Evolutionary conservation across 768 basidiomycete species (phyloP).

Genomic region (Auriscalpium microsporum): DNA sequence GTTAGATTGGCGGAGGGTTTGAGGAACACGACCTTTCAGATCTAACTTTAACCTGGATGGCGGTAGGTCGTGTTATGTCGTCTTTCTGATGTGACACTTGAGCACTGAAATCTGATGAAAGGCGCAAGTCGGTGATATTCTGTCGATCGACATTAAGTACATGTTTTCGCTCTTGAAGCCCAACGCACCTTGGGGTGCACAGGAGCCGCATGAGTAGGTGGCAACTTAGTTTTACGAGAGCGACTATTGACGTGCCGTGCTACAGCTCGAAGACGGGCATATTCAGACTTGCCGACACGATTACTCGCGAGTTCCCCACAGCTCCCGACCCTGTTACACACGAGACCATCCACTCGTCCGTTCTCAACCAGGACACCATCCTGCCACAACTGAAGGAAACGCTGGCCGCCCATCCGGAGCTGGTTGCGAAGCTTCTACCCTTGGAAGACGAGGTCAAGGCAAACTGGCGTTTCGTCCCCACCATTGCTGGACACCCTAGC

Average conservation of each 20-base stretch:
- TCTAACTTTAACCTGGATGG: conserved; percentile 57
- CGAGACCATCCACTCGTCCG: conserved; percentile 8
- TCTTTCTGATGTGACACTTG: conserved; percentile 1
- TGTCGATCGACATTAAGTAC: conserved; percentile 51
- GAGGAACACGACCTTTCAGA: conserved; percentile 60
- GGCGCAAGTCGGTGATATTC: conserved; percentile 48
- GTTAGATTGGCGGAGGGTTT: conserved; percentile 65
- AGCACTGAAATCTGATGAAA: conserved; percentile 15
- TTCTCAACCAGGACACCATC: conserved; percentile 5
- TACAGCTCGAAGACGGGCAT: conserved; percentile 30
- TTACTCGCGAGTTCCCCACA: conserved; percentile 3
- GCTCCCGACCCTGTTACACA: conserved; percentile 2
- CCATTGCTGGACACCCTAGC: not conserved
- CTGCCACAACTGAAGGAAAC: not conserved
- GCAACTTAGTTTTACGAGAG: not conserved
- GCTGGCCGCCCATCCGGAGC: conserved; percentile 3
- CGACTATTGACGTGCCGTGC: not conserved
- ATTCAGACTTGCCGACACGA: conserved; percentile 1
- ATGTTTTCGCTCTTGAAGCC: conserved; percentile 42
- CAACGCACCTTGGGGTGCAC: conserved; percentile 50
- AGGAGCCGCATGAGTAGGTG: conserved; percentile 54
- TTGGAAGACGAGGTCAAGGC: conserved; percentile 4
- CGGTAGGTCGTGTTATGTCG: conserved; percentile 29
- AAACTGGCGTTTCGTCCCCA: not conserved
- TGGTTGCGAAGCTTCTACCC: conserved; percentile 3